Base-by-base conservation (phyloP, 768 basidiomycete species). In the Tubosaeta brunneosetosa region DNA sequence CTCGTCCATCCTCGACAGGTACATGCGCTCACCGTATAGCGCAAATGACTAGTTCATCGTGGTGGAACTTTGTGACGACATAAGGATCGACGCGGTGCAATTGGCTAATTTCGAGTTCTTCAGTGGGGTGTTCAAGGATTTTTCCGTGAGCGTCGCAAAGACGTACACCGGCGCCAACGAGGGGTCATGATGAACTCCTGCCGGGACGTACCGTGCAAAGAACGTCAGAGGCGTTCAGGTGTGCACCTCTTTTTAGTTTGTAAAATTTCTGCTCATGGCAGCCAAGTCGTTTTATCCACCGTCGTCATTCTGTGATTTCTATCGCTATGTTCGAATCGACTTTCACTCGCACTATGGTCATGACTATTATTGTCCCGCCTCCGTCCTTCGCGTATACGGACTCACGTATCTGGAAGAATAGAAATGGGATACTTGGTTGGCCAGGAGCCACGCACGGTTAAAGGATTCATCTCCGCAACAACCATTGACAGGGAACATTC, bases 101-200 rank as follows among this genome's bases (percentile, higher is more conserved):
- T 74, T 99, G 14, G 94, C 94, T 52, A 95, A 97, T 65, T 97
- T 91, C 65, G 95, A 99, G 73, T 98, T 97, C 74, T 99, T 97
- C 72, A 91, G 88, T 57, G 94, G 94, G 2, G 89, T 97, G 13
- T 94, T 98, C 75, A 88, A 89, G 70, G 91, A 95, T 51, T 88
- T 98, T 55, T 79, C 79, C 5, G 85, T 98, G 44, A 89, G 87
- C 67, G 93, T 83, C 8, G 84, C 92, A 1, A 97, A 94, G 59
- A 90, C 85, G 9, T 88, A 88, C 57, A 78, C 80, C 6, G 78
- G 76, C 17, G 77, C 77, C 37, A 67, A 75, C 26, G 77, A 82
- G 13, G 81, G n/a, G 1, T n/a, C n/a, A n/a, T n/a, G n/a, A n/a
- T 22, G 22, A 3, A n/a, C n/a, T n/a, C n/a, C n/a, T 32, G 87